Evolutionary conservation across 2,329 filamentous ascomycete species (phyloP).

Genomic region (Fusarium odoratissimum): DNA sequence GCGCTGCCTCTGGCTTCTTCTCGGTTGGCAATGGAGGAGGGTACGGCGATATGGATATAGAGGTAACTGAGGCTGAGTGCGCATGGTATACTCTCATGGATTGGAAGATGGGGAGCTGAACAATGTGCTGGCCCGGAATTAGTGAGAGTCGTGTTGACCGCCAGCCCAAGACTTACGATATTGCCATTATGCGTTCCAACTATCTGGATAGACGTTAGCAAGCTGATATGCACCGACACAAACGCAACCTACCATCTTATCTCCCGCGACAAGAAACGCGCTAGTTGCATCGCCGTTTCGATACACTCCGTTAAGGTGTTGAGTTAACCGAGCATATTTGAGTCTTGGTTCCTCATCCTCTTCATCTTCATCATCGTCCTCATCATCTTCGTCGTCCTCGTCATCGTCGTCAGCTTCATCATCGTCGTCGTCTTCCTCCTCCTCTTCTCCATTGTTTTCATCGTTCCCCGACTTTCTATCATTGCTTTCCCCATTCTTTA

Average conservation of each 20-base stretch:
- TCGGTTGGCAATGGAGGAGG: slow-evolving; percentile 66
- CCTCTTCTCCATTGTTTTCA: slow-evolving; percentile 25
- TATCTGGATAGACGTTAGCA: slow-evolving; percentile 66
- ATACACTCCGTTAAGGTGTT: slow-evolving; percentile 82
- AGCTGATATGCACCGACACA: background rate
- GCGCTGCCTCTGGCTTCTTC: slow-evolving; percentile 56
- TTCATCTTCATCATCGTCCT: slow-evolving; percentile 66
- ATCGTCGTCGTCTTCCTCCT: slow-evolving; percentile 34
- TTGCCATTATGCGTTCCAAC: slow-evolving; percentile 97
- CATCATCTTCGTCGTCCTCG: slow-evolving; percentile 59
- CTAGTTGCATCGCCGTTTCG: slow-evolving; percentile 96
- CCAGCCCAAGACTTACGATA: slow-evolving; percentile 72
- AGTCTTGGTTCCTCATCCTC: slow-evolving; percentile 93
- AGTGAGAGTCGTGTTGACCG: slow-evolving; percentile 23
- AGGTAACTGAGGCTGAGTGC: slow-evolving; percentile 90
- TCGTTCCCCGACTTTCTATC: slow-evolving; percentile 38
- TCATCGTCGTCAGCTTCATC: slow-evolving; percentile 47
- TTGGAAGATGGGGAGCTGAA: slow-evolving; percentile 85
- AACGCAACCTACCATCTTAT: slow-evolving; percentile 83
- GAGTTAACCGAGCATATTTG: slow-evolving; percentile 91
- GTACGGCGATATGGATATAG: slow-evolving; percentile 89
- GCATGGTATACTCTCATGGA: slow-evolving; percentile 88
- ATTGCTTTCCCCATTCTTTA: slow-evolving; percentile 13
- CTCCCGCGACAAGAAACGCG: slow-evolving; percentile 87
- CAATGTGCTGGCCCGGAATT: slow-evolving; percentile 74